Evolutionary conservation across 1,284 basidiomycete species (phyloP).

Genomic region (Bondarzewia mesenterica): DNA sequence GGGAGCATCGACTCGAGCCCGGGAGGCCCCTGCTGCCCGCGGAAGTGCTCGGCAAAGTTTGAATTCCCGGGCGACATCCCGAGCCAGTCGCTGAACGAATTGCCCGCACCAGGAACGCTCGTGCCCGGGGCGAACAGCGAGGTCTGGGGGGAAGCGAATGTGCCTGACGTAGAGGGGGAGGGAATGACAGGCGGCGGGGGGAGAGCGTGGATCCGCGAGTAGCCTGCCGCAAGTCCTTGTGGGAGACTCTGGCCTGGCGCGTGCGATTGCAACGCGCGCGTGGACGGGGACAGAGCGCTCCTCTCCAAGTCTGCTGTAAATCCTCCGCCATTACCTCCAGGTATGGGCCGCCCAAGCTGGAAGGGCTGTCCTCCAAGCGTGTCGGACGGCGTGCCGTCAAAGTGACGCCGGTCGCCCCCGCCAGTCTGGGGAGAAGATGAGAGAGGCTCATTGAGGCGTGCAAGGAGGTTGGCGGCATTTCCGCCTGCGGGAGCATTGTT

Average conservation of each 20-base stretch:
- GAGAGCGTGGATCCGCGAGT: slow-evolving; percentile 74
- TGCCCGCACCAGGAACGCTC: background rate
- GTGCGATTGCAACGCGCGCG: slow-evolving; percentile 66
- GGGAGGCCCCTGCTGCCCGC: slow-evolving; percentile 8
- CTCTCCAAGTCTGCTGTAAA: slow-evolving; percentile 20
- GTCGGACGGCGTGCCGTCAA: slow-evolving; percentile 20
- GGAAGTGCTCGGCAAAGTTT: slow-evolving; percentile 24
- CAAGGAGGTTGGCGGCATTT: slow-evolving; percentile 17
- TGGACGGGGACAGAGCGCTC: slow-evolving; percentile 48
- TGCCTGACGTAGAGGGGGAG: slow-evolving; percentile 30
- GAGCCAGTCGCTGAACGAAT: slow-evolving; percentile 23
- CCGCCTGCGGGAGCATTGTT: slow-evolving; percentile 12
- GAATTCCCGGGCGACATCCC: slow-evolving; percentile 20
- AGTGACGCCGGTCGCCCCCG: slow-evolving; percentile 19
- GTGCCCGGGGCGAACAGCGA: slow-evolving; percentile 11
- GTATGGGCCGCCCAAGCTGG: slow-evolving; percentile 22
- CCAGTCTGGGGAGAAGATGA: slow-evolving; percentile 20
- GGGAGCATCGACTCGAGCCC: slow-evolving; percentile 24
- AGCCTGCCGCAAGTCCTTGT: slow-evolving; percentile 79
- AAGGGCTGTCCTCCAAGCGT: slow-evolving; percentile 15
- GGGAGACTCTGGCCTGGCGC: slow-evolving; percentile 84
- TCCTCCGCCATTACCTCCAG: slow-evolving; percentile 18
- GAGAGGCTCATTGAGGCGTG: slow-evolving; percentile 19
- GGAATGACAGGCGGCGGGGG: slow-evolving; percentile 39
- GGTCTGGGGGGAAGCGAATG: slow-evolving; percentile 22